phyloP scores from a whole-genome alignment of 129 eudicot genomes.

The Saussurea involucrata region DNA sequence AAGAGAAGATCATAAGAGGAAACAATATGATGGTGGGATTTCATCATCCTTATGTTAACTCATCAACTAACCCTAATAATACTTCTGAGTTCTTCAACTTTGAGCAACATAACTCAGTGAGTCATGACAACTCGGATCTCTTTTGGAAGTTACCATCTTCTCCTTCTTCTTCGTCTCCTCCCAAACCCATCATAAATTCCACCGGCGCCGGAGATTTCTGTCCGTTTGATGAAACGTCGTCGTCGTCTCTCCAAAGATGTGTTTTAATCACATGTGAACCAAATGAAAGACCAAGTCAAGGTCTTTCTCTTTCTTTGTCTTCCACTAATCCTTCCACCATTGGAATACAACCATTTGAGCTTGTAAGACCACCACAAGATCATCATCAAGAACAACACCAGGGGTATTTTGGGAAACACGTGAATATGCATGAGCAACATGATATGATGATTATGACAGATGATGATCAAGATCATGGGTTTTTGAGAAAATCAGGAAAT shows the following conservation, averaged over 20 bases:
- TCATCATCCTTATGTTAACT: constrained; percentile 19
- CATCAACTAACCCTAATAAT: constrained; percentile 24
- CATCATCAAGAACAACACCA: constrained; percentile 24
- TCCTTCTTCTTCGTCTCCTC: too few relatives aligned
- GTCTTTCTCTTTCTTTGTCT: constrained; percentile 73
- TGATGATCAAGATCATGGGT: constrained; percentile 15
- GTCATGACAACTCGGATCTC: constrained; percentile 33
- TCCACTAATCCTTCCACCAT: constrained; percentile 67
- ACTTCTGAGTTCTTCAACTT: constrained; percentile 52
- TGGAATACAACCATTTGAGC: constrained; percentile 81
- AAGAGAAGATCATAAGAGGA: constrained; percentile 19
- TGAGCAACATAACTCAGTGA: constrained; percentile 34
- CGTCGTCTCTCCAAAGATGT: constrained; percentile 49
- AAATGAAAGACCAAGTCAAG: constrained; percentile 83
- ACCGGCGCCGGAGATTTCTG: constrained; percentile 34
- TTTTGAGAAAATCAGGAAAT: constrained; percentile 30
- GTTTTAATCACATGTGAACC: constrained; percentile 72
- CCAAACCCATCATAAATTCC: constrained; percentile 27
- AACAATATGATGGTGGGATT: constrained; percentile 28
- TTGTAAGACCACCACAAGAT: constrained; percentile 43
- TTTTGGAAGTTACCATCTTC: constrained; percentile 46
- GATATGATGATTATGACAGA: constrained; percentile 35
- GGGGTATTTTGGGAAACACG: constrained; percentile 41
- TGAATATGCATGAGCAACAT: constrained; percentile 35
- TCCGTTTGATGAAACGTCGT: constrained; percentile 43